These are phyloP conservation scores for Elsinoe fawcettii DNA, from an alignment of 2,329 filamentous ascomycete species.

Conservation along the genomic window DNA sequence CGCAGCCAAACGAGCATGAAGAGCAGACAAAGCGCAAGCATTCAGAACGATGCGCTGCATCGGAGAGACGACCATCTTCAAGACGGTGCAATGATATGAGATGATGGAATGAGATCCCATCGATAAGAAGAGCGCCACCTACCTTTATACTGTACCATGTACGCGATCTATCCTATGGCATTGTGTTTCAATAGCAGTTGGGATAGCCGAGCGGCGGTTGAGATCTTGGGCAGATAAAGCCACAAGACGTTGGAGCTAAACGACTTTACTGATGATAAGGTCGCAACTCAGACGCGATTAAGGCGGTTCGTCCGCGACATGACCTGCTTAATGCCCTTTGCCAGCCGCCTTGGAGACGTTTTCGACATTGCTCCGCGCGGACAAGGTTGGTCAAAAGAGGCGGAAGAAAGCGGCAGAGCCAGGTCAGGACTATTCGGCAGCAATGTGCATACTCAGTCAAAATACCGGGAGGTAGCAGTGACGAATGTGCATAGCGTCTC, in stretches of 20 bases:
- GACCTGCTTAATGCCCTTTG: background rate
- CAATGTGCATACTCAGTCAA: too few species aligned
- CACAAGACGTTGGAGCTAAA: background rate
- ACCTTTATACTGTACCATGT: background rate
- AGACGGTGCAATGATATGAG: background rate
- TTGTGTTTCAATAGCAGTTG: background rate
- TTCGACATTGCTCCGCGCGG: background rate
- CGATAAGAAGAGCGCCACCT: background rate
- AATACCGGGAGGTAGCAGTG: too few species aligned
- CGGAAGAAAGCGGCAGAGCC: too few species aligned
- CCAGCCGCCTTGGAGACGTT: background rate
- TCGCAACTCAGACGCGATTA: background rate
- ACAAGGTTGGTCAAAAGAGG: background rate
- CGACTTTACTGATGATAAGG: conserved; percentile 11
- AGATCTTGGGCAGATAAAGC: conserved; percentile 1
- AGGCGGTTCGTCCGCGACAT: background rate
- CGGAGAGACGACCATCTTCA: background rate
- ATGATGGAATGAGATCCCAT: background rate
- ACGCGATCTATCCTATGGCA: background rate
- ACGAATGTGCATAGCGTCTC: too few species aligned
- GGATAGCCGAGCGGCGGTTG: background rate
- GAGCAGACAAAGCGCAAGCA: background rate
- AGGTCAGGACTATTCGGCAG: too few species aligned
- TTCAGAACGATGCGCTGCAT: background rate
- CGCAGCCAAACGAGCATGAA: background rate